Percentiles rank a stretch among this genome's conserved stretches.
phyloP scores from a whole-genome alignment of 768 basidiomycete genomes.

The Tephrocybe sp. region DNA sequence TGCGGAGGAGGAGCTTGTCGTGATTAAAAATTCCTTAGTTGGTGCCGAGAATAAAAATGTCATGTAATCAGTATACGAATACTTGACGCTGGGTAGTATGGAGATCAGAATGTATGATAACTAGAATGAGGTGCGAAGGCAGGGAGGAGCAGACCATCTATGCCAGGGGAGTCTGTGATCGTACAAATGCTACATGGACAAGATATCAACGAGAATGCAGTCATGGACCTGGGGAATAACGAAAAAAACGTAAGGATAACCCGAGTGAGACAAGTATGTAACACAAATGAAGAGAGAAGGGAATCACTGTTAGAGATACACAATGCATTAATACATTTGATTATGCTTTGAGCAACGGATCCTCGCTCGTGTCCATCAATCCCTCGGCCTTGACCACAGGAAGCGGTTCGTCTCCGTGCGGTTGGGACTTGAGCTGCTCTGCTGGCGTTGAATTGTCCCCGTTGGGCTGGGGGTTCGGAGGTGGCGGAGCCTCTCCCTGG shows the following conservation, averaged over 20 bases:
- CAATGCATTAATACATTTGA: conserved; percentile 12
- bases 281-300: conserved; percentile 15
- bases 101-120: conserved; percentile 16
- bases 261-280: conserved; percentile 16
- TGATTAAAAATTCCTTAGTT: conserved; percentile 39
- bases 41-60: neutral
- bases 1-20: conserved; percentile 71
- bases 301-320: conserved; percentile 17
- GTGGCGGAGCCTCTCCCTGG: conserved; percentile 46
- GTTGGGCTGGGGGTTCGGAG: conserved; percentile 43
- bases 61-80: conserved; percentile 14
- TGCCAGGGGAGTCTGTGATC: conserved; percentile 20
- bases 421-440: conserved; percentile 47
- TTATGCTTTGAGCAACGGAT: conserved; percentile 40
- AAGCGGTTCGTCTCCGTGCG: conserved; percentile 53
- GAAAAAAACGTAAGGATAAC: conserved; percentile 16
- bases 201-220: conserved; percentile 26
- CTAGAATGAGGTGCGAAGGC: conserved; percentile 11
- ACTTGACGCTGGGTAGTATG: conserved; percentile 8
- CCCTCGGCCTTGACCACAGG: conserved; percentile 59
- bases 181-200: conserved; percentile 28
- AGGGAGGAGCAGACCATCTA: conserved; percentile 19
- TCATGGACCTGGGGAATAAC: conserved; percentile 24
- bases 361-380: conserved; percentile 64
- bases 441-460: conserved; percentile 42